Evolutionary conservation across 768 basidiomycete species (phyloP).

Genomic region (Trametes coccinea): DNA sequence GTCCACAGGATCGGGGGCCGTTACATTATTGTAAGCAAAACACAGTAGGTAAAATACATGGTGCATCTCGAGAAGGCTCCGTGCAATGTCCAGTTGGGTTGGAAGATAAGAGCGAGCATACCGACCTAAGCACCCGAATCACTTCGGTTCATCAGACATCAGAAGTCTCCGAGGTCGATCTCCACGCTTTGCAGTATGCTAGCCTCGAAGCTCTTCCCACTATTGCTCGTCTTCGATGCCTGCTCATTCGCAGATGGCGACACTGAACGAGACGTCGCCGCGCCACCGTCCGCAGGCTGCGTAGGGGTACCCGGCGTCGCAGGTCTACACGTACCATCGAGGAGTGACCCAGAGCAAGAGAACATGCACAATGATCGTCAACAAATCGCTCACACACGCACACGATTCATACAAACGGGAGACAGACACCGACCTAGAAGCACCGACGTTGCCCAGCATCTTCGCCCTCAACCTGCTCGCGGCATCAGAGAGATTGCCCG

Average conservation of each 20-base stretch:
- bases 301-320: slow-evolving; percentile 45
- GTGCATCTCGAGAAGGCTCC: slow-evolving; percentile 2
- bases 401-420: slow-evolving; percentile 8
- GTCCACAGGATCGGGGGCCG: not conserved
- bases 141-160: slow-evolving; percentile 18
- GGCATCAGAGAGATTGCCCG: slow-evolving; percentile 42
- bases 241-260: slow-evolving; percentile 31
- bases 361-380: slow-evolving; percentile 8
- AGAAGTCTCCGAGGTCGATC: slow-evolving; percentile 80
- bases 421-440: slow-evolving; percentile 57
- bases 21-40: slow-evolving; percentile 5
- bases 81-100: not conserved
- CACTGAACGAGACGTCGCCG: slow-evolving; percentile 34
- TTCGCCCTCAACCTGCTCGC: slow-evolving; percentile 70
- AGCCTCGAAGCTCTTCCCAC: slow-evolving; percentile 52
- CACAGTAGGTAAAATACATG: slow-evolving; percentile 11
- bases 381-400: slow-evolving; percentile 19
- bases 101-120: not conserved
- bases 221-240: slow-evolving; percentile 25
- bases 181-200: slow-evolving; percentile 67
- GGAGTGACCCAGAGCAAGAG: slow-evolving; percentile 5
- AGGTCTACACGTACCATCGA: slow-evolving; percentile 27
- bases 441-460: slow-evolving; percentile 38
- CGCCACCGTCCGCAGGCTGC: slow-evolving; percentile 30
- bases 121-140: not conserved